Conservation (phyloP, 768 basidiomycete species). For the Lentinus tigrinus region DNA sequence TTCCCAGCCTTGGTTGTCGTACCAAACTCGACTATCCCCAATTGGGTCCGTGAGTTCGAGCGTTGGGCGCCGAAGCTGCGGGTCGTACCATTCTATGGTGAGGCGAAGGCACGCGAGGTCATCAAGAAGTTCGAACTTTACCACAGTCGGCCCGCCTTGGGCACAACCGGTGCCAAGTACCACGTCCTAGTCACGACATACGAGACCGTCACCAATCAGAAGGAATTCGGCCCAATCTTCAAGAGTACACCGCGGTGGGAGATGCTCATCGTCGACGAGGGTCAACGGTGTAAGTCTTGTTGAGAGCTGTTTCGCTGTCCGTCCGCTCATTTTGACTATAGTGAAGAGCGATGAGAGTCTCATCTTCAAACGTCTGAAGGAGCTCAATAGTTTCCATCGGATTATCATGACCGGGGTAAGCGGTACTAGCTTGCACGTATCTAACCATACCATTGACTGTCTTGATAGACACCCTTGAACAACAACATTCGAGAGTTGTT, state of each 20-base stretch:
- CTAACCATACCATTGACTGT: background rate
- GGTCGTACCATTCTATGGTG: slow-evolving; percentile 87
- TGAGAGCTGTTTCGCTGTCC: slow-evolving; percentile 6
- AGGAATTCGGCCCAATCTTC: slow-evolving; percentile 76
- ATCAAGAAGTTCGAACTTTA: slow-evolving; percentile 81
- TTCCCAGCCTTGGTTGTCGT: slow-evolving; percentile 89
- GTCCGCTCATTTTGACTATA: slow-evolving; percentile 28
- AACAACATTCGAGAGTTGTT: slow-evolving; percentile 97
- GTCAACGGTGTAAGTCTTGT: slow-evolving; percentile 70
- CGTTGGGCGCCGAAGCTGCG: slow-evolving; percentile 75
- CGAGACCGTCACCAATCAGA: slow-evolving; percentile 69
- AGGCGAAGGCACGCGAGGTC: slow-evolving; percentile 73
- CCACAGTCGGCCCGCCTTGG: slow-evolving; percentile 43
- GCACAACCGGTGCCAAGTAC: slow-evolving; percentile 59
- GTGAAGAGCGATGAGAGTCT: slow-evolving; percentile 83
- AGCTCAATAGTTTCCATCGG: slow-evolving; percentile 74
- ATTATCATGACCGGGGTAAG: slow-evolving; percentile 87
- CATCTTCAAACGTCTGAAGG: slow-evolving; percentile 80
- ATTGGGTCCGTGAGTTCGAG: slow-evolving; percentile 94
- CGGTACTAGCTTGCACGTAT: background rate
- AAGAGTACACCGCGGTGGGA: slow-evolving; percentile 89
- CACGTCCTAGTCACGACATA: slow-evolving; percentile 95
- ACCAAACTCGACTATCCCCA: slow-evolving; percentile 93
- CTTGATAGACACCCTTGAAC: slow-evolving; percentile 80
- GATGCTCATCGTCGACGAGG: slow-evolving; percentile 90